These are phyloP conservation scores for Tilletia horrida DNA, from an alignment of 1,284 basidiomycete genomes.

Conservation along the genomic window DNA sequence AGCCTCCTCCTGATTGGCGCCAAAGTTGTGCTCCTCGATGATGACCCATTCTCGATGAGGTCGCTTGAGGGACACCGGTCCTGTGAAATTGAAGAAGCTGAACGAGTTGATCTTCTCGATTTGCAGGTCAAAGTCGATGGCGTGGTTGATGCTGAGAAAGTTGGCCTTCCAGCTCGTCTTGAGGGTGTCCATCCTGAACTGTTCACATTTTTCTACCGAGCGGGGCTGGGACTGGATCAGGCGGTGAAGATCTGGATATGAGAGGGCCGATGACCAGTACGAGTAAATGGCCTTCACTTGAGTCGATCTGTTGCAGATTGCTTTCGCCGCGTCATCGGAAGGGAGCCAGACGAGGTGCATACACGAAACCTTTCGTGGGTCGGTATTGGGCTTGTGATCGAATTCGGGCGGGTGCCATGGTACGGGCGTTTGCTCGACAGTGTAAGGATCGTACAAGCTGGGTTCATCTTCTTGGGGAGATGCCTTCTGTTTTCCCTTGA, in stretches of 20 bases:
- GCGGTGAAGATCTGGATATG: constrained; percentile 63
- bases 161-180: constrained; percentile 74
- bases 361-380: constrained; percentile 36
- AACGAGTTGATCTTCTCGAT: constrained; percentile 72
- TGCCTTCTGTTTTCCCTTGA: constrained; percentile 19
- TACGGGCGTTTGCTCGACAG: not conserved
- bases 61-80: constrained; percentile 76
- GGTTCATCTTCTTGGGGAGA: too few relatives aligned
- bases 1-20: constrained; percentile 27
- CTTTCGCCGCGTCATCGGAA: constrained; percentile 63
- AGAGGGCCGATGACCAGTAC: constrained; percentile 18
- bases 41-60: constrained; percentile 75
- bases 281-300: constrained; percentile 26
- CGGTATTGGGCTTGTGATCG: constrained; percentile 17
- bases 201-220: constrained; percentile 63
- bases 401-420: constrained; percentile 7
- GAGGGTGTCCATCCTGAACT: constrained; percentile 69
- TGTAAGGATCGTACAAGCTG: constrained; percentile 23
- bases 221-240: constrained; percentile 64
- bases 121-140: constrained; percentile 25
- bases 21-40: constrained; percentile 78
- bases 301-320: constrained; percentile 21
- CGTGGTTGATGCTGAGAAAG: constrained; percentile 66
- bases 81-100: constrained; percentile 76
- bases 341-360: constrained; percentile 42